Evolutionary conservation across 1,284 basidiomycete species (phyloP).

Genomic region (Trametes sp.): DNA sequence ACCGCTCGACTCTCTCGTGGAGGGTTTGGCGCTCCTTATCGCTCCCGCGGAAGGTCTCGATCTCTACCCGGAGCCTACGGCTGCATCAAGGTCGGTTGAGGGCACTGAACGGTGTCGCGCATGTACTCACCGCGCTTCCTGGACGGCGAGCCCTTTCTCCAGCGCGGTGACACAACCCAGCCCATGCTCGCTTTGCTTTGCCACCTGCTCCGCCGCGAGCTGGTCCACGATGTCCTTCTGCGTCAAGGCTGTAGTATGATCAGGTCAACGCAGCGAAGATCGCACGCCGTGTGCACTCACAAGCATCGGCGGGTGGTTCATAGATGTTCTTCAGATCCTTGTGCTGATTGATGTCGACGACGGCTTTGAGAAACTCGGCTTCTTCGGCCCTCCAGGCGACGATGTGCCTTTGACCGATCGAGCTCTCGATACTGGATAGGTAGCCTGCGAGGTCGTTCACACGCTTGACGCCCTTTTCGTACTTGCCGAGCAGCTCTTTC

Average conservation of each 20-base stretch:
- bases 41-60: background rate
- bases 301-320: background rate
- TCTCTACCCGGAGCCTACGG: background rate
- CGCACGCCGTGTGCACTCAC: background rate
- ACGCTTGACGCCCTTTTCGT: background rate
- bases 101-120: background rate
- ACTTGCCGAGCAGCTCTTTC: background rate
- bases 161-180: background rate
- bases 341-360: slow-evolving; percentile 10
- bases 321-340: slow-evolving; percentile 11
- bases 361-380: background rate
- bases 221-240: background rate
- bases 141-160: background rate
- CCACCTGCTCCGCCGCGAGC: background rate
- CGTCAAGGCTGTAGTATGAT: background rate
- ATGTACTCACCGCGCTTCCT: background rate
- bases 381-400: background rate
- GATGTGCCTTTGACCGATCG: background rate
- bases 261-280: background rate
- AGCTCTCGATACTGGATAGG: background rate
- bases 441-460: background rate
- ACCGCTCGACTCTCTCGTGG: too few species aligned
- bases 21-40: too few species aligned
- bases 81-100: background rate
- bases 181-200: background rate